phyloP scores from a whole-genome alignment of 495 filamentous ascomycete species.

The Aspergillus avenaceus region DNA sequence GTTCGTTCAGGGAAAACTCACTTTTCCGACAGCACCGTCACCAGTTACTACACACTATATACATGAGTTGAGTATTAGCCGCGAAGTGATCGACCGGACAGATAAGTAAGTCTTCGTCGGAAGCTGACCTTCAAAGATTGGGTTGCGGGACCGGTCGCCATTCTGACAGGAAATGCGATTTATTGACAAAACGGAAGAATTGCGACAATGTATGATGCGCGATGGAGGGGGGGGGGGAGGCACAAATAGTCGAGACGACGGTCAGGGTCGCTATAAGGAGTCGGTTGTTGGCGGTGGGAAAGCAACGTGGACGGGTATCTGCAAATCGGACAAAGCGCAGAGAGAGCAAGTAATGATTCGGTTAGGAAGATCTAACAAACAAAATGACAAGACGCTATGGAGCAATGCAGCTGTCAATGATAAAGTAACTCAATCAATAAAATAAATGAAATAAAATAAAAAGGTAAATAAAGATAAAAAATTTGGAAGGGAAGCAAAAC shows the following conservation, averaged over 20 bases:
- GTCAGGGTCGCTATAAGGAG: not conserved
- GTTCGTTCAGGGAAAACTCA: constrained; percentile 30
- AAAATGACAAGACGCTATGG: not conserved
- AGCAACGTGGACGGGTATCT: constrained; percentile 15
- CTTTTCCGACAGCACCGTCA: constrained; percentile 98
- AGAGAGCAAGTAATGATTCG: not conserved
- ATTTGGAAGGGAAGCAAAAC: too few relatives aligned
- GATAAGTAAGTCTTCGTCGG: constrained; percentile 4
- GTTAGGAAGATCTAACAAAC: not conserved
- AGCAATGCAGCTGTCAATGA: not conserved
- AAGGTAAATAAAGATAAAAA: not conserved
- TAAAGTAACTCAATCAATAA: not conserved
- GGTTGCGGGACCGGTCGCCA: constrained; percentile 65
- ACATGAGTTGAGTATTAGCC: constrained; percentile 24
- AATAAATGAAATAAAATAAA: not conserved
- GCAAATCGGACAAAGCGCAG: constrained; percentile 4
- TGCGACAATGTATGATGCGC: constrained; percentile 2
- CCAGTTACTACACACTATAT: constrained; percentile 93
- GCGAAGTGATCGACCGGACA: constrained; percentile 14
- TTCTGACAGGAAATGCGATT: constrained; percentile 22
- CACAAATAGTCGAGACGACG: too few relatives aligned
- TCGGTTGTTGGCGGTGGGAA: constrained; percentile 8
- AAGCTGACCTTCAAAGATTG: constrained; percentile 67
- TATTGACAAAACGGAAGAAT: constrained; percentile 4
- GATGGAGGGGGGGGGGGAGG: not conserved